These are phyloP conservation scores for Zygosaccharomyces sapae DNA, from an alignment of 1,139 yeast species.

Conservation along the genomic window DNA sequence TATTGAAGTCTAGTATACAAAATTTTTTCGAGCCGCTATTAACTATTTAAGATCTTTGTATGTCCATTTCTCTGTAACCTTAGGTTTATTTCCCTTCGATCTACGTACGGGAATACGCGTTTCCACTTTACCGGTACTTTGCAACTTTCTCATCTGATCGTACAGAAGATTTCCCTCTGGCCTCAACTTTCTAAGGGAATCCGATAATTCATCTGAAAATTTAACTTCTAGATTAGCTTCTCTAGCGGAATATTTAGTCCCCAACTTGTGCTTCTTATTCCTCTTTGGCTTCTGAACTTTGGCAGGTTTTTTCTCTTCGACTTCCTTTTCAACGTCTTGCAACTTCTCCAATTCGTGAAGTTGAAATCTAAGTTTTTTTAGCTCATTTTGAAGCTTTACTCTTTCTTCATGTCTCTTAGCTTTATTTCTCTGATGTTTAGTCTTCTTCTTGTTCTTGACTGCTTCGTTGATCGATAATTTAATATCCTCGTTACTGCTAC, in stretches of 20 bases:
- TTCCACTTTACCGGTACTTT: slow-evolving; percentile 81
- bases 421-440: slow-evolving; percentile 70
- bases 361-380: slow-evolving; percentile 54
- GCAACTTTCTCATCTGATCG: slow-evolving; percentile 78
- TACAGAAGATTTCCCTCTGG: slow-evolving; percentile 88
- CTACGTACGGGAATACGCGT: slow-evolving; percentile 69
- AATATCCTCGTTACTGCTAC: slow-evolving; percentile 35
- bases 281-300: slow-evolving; percentile 31
- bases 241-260: slow-evolving; percentile 53
- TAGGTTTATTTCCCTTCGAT: slow-evolving; percentile 62
- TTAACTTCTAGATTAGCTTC: slow-evolving; percentile 78
- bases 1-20: slow-evolving; percentile 2
- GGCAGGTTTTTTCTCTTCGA: slow-evolving; percentile 22
- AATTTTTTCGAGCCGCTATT: not conserved
- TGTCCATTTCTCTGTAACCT: slow-evolving; percentile 86
- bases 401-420: slow-evolving; percentile 63
- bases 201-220: slow-evolving; percentile 81
- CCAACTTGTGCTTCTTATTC: slow-evolving; percentile 40
- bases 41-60: slow-evolving; percentile 75
- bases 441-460: slow-evolving; percentile 65
- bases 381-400: slow-evolving; percentile 50
- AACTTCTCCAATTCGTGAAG: slow-evolving; percentile 56
- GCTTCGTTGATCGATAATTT: slow-evolving; percentile 70
- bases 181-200: slow-evolving; percentile 73
- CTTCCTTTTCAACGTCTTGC: slow-evolving; percentile 46